phyloP scores from a whole-genome alignment of 148 eudicot species.

The Arctostaphylos glauca region DNA sequence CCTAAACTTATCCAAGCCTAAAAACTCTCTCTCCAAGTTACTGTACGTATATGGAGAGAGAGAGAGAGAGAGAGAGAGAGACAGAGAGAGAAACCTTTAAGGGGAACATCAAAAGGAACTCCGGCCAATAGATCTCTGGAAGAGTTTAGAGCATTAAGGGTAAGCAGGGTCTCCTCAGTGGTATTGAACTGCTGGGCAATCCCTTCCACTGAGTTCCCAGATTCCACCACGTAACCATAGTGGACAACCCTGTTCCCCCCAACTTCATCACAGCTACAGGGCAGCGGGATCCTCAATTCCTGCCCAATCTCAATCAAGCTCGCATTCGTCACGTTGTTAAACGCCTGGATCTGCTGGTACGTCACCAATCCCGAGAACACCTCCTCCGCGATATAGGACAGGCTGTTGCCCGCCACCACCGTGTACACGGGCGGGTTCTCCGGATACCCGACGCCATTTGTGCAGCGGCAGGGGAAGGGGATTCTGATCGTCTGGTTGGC shows the following conservation, averaged over 20 bases:
- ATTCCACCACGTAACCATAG: constrained; percentile 57
- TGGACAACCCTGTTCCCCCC: constrained; percentile 60
- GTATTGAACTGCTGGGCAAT: constrained; percentile 58
- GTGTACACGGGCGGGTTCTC: constrained; percentile 45
- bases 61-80: not conserved
- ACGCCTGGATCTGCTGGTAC: constrained; percentile 43
- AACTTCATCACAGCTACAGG: constrained; percentile 90
- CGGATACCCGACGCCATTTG: constrained; percentile 54
- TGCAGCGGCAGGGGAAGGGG: constrained; percentile 70
- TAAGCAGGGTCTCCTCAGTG: constrained; percentile 35
- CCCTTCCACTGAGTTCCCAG: constrained; percentile 35
- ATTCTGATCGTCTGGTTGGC: constrained; percentile 38
- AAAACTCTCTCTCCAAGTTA: too few species aligned
- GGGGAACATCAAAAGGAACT: constrained; percentile 75
- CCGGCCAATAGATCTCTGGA: constrained; percentile 51
- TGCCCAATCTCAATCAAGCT: constrained; percentile 38
- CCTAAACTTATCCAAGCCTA: too few species aligned
- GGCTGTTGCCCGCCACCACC: constrained; percentile 48
- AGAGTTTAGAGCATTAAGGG: constrained; percentile 45
- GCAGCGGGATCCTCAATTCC: constrained; percentile 74
- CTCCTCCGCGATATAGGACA: constrained; percentile 46
- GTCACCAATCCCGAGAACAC: constrained; percentile 56
- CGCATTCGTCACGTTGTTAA: constrained; percentile 38
- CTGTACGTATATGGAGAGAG: not conserved
- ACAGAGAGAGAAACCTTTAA: constrained; percentile 43